These are phyloP conservation scores for Solanum gandarillasii DNA, from an alignment of 257 asterid species.

Conservation along the genomic window DNA sequence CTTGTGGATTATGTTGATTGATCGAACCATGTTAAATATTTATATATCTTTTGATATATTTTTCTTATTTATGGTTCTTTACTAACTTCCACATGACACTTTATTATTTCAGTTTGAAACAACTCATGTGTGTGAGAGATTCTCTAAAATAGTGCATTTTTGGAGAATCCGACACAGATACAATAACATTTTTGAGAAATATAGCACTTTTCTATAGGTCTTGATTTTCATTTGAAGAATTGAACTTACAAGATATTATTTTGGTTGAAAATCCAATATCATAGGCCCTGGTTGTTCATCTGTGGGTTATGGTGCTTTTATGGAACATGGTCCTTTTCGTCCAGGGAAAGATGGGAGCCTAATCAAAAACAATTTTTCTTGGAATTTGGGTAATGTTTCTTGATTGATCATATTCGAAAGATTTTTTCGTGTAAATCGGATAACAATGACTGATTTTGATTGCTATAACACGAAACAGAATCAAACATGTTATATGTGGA, in stretches of 20 bases:
- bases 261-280: background rate
- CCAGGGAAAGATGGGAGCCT: conserved; percentile 2
- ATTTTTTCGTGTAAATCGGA: too few relatives aligned
- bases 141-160: too few relatives aligned
- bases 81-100: too few relatives aligned
- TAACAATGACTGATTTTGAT: background rate
- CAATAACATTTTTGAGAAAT: too few relatives aligned
- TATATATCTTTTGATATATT: too few relatives aligned
- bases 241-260: background rate
- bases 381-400: conserved; percentile 14
- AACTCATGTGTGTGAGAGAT: too few relatives aligned
- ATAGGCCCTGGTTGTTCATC: conserved; percentile 22
- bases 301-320: conserved; percentile 16
- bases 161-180: background rate
- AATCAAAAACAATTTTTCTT: conserved; percentile 9
- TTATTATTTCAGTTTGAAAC: too few relatives aligned
- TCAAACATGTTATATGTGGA: conserved; percentile 21
- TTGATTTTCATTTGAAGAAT: background rate
- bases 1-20: too few relatives aligned
- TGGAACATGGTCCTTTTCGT: conserved; percentile 18
- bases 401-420: background rate
- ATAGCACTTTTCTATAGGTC: background rate
- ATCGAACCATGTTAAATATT: too few relatives aligned
- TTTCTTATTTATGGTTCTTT: too few relatives aligned
- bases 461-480: background rate